Evolutionary conservation across 2,329 filamentous ascomycete species (phyloP).

Genomic region (Aspergillus fumigatus): DNA sequence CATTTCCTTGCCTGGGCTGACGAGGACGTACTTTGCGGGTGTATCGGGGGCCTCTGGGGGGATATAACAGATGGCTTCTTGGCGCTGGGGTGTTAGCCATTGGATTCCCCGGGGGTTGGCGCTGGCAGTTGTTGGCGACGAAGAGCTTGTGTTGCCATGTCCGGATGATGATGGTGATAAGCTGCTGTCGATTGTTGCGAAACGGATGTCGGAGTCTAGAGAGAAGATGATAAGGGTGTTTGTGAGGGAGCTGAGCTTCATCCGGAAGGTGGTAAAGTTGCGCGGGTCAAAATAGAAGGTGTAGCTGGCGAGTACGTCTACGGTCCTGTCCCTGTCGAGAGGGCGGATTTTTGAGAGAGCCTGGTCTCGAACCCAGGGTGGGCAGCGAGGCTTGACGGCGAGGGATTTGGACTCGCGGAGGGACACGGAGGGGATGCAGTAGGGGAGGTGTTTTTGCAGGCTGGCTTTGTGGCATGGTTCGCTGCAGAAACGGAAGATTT

Average conservation of each 20-base stretch:
- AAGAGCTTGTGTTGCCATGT: constrained; percentile 3
- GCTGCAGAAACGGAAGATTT: constrained; percentile 27
- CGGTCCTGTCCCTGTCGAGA: constrained; percentile 9
- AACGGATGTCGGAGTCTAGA: constrained; percentile 23
- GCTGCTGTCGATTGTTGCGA: constrained; percentile 16
- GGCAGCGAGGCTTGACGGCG: constrained; percentile 23
- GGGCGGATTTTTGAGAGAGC: constrained; percentile 23
- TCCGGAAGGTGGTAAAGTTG: constrained; percentile 31
- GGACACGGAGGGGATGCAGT: constrained; percentile 27
- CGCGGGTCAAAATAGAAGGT: constrained; percentile 28
- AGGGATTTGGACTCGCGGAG: constrained; percentile 29
- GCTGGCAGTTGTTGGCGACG: background rate
- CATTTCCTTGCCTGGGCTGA: constrained; percentile 26
- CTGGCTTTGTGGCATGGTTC: constrained; percentile 20
- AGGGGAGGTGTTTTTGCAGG: constrained; percentile 11
- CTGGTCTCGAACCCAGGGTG: constrained; percentile 19
- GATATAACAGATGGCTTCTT: constrained; percentile 20
- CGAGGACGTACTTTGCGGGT: constrained; percentile 22
- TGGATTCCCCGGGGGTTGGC: background rate
- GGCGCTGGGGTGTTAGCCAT: constrained; percentile 23
- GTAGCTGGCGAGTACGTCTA: constrained; percentile 22
- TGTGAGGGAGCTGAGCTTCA: constrained; percentile 24
- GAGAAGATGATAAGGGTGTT: constrained; percentile 29
- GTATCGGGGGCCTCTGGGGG: constrained; percentile 5
- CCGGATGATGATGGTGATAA: constrained; percentile 1